These are phyloP conservation scores for Ascochyta koolunga DNA, from an alignment of 2,329 filamentous ascomycete species.

Conservation along the genomic window DNA sequence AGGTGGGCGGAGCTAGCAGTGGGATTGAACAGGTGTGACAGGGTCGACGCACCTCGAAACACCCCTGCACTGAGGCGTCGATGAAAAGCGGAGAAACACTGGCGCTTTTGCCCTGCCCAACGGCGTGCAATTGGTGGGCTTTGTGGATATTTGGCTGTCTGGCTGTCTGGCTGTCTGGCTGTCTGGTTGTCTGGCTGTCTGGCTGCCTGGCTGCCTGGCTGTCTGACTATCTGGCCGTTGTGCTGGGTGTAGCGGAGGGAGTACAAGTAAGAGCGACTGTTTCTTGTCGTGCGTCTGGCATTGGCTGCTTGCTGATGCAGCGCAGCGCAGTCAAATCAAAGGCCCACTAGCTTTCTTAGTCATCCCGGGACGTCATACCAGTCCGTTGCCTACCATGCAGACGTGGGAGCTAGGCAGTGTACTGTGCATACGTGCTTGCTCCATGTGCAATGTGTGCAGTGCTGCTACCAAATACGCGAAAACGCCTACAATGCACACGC, in stretches of 20 bases:
- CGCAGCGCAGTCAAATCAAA: constrained; percentile 13
- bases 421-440: too few relatives aligned
- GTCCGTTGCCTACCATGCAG: background rate
- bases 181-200: background rate
- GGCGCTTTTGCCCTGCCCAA: constrained; percentile 8
- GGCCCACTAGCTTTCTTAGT: constrained; percentile 4
- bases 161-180: background rate
- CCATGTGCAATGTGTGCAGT: background rate
- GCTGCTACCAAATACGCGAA: background rate
- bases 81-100: constrained; percentile 36
- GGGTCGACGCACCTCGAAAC: constrained; percentile 29
- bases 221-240: constrained; percentile 1
- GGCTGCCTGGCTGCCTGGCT: background rate
- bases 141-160: background rate
- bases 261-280: constrained; percentile 26
- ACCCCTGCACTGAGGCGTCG: constrained; percentile 34
- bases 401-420: background rate
- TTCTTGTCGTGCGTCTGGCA: constrained; percentile 29
- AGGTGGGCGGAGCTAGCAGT: constrained; percentile 25
- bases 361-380: constrained; percentile 6
- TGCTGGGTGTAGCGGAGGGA: constrained; percentile 9
- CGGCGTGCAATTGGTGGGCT: constrained; percentile 14
- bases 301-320: constrained; percentile 7
- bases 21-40: constrained; percentile 34
- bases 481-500: constrained; percentile 19